Percentiles rank a stretch among this genome's conserved stretches.
These are phyloP conservation scores for Sicyos edulis DNA, from an alignment of 306 rosid species.

Conservation along the genomic window DNA sequence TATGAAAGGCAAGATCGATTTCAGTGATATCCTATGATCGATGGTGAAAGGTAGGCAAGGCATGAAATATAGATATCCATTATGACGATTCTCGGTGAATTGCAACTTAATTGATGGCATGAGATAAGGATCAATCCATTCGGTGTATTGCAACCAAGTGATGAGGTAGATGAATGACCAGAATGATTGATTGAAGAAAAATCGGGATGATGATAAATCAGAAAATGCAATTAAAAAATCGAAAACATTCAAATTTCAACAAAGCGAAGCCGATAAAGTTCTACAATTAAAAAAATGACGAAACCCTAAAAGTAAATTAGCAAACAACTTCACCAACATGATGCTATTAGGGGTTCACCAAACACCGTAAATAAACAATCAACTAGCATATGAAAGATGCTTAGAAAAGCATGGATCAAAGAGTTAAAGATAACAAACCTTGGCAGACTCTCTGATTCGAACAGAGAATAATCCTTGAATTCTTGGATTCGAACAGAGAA, in stretches of 20 bases:
- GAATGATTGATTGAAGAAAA: slow-evolving; percentile 38
- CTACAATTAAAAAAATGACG: neutral
- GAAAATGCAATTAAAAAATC: no score
- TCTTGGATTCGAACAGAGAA: neutral
- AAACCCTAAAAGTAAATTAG: neutral
- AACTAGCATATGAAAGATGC: neutral
- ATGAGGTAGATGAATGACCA: slow-evolving; percentile 57
- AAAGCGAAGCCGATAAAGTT: neutral
- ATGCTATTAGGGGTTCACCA: neutral
- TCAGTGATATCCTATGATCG: slow-evolving; percentile 75
- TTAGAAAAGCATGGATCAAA: neutral
- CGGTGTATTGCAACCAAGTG: no score
- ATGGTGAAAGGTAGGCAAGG: slow-evolving; percentile 50
- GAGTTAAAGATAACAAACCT: neutral
- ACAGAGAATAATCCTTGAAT: slow-evolving; percentile 13
- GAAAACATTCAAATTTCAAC: neutral
- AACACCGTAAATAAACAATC: neutral
- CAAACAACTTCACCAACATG: neutral
- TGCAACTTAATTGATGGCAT: slow-evolving; percentile 34
- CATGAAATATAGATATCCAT: slow-evolving; percentile 61
- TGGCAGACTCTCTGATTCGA: neutral
- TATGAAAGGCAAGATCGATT: slow-evolving; percentile 52
- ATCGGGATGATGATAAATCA: slow-evolving; percentile 61
- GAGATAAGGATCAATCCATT: slow-evolving; percentile 61
- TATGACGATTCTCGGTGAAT: slow-evolving; percentile 61